Evolutionary conservation across 2,329 filamentous ascomycete species (phyloP), one percentile per base, ranked within the genome.

Genomic region (Penicillium sp.): DNA sequence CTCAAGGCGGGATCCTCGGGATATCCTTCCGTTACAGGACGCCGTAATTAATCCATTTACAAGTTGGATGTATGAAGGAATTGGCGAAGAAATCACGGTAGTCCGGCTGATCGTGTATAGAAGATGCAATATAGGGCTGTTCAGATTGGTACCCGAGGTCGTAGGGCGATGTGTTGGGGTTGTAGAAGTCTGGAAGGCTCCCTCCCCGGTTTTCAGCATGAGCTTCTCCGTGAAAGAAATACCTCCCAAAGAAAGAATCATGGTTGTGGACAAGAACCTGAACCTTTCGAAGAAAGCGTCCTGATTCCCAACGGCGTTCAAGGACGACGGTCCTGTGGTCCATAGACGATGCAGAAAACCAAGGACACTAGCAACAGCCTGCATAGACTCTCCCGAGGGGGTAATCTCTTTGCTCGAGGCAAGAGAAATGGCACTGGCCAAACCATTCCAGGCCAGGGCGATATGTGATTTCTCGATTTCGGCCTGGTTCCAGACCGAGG

Each of bases 381-480:
- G 85, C 69, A 91, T 90, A 1, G 92, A 91, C 61, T 98, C 94
- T 13, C 85, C 84, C 0, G 92, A 92, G 6, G 93, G 88, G 68
- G 94, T 96, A 66, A 99, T 89, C 75, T 99, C 95, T 75, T 96
- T 96, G 62, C 85, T 90, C 18, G 83, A 83, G 1, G 84, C 81
- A 51, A 85, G 81, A 9, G 84, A 82, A n/a, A 94, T 70, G 16
- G 79, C 77, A 57, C 85, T 85, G 54, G 83, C 78, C 51, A 91
- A 87, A 53, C 83, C 83, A 56, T 78, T 82, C 74, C 86, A 84
- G 3, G 92, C 75, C 19, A 88, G 79, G 10, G 87, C 82, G 9
- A 89, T 78, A 40, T 72, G 66, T 3, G 75, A 77, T 14, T 67
- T 64, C 22, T 67, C 59, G 3, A 82, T 75, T 36, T 74, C 68